Evolutionary conservation across 345 rosid genomes (phyloP), one percentile per base, ranked within the genome.

Genomic region (Durio zibethinus): DNA sequence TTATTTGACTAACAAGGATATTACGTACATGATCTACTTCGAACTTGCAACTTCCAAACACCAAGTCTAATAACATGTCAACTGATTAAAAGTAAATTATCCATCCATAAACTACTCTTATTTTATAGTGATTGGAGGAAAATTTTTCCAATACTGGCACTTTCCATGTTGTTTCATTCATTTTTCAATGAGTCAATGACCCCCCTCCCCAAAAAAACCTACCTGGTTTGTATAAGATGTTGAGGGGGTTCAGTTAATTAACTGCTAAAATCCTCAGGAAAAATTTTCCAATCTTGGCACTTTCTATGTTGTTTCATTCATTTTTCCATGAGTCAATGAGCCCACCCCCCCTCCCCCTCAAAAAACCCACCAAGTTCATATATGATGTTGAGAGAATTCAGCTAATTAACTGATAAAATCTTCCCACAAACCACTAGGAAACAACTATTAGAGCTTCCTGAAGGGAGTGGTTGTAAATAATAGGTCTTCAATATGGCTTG

Each of bases 401-500:
- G 20, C 14, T 60, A 60, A 27, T 60, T 11, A 59, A 59, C 35
- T 27, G 64, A 35, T 12, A 60, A 60, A 60, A 27, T 60, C 7
- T 38, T 31, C 18, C 35, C 20, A 12, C 18, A 14, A 59, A 60
- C 18, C 35, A 60, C 65, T 29, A 25, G 33, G 35, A 59, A 59
- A 57, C 63, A 57, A 4, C 33, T 4, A 23, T 57, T 1, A 53
- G 59, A 7, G 25, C 23, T 57, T 15, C 52, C 18, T 47, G 5
- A 47, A 47, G n/a, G n/a, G 23, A 52, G 56, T 52, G 33, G 31
- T 11, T 23, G 27, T 10, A 56, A 21, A 4, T 21, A 21, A 10
- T 10, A 23, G 8, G 16, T 10, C 29, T 8, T 57, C 33, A 10
- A 57, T 10, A 57, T 93, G 97, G 85, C 84, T 7, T 1, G 23